Base-by-base conservation (phyloP, 208 protist genomes). In the Crithidia bombi region DNA sequence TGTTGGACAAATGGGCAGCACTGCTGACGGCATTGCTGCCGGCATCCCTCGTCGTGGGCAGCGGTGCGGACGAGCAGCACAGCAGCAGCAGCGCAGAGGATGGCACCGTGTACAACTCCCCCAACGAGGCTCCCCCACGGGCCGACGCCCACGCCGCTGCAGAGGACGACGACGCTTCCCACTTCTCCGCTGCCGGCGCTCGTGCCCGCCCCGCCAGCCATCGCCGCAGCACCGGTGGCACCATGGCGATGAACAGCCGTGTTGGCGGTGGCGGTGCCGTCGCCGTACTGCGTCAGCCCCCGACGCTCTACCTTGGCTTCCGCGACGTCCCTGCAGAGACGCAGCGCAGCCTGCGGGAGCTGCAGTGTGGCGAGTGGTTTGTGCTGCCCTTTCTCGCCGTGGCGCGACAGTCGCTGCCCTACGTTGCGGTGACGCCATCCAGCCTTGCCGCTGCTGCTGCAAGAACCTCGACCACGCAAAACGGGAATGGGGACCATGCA, bases 341-440 rank as follows among this genome's bases (percentile, higher is more conserved):
- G 64, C 80, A 92, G 32, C 69, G 72, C 50, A 23, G 65, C 28
- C 61, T 94, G 50, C 52, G 73, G 19, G 75, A 78, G 28, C 26
- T 81, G 35, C 41, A 55, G 56, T 26, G 7, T 11, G 79, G 75
- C 46, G 78, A 83, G 28, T 92, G 88, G 87, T 93, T 90, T 65
- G 81, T 94, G 73, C 79, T 96, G 47, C 85, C 91, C 11, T 74
- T 43, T 71, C 73, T 91, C 50, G 47, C 68, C n/a, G 43, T 89
- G 36, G 90, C 79, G 25, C 75, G 81, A n/a, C 69, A 91, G 67
- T 67, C 59, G 49, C 64, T 71, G 43, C 47, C 64, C 21, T 69
- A 73, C 39, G 26, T 64, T 19, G 56, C 61, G 10, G 56, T 46
- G 28, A 79, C 36, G 30, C 57, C 61, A 12, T 26, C 58, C 10